Evolutionary conservation across 2,329 filamentous ascomycete genomes (phyloP).

Genomic region (Lachnellula willkommii): DNA sequence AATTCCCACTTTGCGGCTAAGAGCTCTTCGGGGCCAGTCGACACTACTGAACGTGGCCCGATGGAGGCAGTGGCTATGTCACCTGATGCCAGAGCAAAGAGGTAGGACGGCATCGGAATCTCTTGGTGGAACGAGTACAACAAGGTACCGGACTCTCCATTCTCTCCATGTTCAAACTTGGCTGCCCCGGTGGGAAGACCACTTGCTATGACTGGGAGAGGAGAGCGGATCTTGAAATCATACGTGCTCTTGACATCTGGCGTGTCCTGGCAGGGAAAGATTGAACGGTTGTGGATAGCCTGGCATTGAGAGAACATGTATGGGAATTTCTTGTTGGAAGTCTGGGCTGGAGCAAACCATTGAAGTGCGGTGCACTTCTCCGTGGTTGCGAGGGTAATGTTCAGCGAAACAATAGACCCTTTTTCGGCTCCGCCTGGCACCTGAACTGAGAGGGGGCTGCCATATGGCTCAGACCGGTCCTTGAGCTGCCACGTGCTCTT

Average conservation of each 20-base stretch:
- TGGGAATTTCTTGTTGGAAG: constrained; percentile 89
- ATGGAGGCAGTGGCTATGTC: constrained; percentile 83
- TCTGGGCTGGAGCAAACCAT: constrained; percentile 91
- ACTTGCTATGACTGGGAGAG: constrained; percentile 85
- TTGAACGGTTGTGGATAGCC: constrained; percentile 86
- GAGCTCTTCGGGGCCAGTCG: constrained; percentile 83
- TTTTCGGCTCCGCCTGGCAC: constrained; percentile 50
- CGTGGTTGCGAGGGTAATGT: constrained; percentile 75
- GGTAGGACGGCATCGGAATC: constrained; percentile 88
- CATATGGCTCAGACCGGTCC: constrained; percentile 66
- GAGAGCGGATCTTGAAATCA: constrained; percentile 80
- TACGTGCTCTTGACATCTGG: constrained; percentile 97
- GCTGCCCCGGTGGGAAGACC: constrained; percentile 59
- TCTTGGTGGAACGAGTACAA: constrained; percentile 84
- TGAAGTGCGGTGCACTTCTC: constrained; percentile 85
- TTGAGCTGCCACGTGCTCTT: constrained; percentile 60
- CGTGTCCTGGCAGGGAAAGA: constrained; percentile 96
- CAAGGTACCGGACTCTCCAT: constrained; percentile 47
- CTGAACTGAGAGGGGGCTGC: constrained; percentile 63
- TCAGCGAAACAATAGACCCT: constrained; percentile 48
- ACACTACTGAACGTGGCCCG: constrained; percentile 78
- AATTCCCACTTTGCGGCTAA: constrained; percentile 84
- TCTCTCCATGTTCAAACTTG: constrained; percentile 45
- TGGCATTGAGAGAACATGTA: constrained; percentile 99
- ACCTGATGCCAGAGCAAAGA: constrained; percentile 85